Base-by-base conservation (phyloP, 2,329 filamentous ascomycete species). In the Knufia fluminis region DNA sequence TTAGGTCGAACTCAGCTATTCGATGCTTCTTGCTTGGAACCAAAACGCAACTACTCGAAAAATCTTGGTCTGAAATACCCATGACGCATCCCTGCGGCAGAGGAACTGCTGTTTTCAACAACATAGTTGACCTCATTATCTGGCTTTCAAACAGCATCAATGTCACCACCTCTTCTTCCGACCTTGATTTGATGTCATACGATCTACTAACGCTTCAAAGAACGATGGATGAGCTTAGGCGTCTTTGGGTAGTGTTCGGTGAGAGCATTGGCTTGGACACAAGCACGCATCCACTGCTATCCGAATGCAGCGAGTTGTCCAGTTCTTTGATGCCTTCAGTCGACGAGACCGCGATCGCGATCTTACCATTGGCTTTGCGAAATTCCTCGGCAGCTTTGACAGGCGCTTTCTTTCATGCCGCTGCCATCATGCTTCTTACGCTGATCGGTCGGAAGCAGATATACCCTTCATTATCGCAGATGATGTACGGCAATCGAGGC, bases 1-100 rank as follows among this genome's bases (percentile, higher is more conserved):
- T 45, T 7, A n/a, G 24, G 26, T 31, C 42, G 9, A 45, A 33
- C 26, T 45, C 42, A 10, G 42, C 42, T n/a, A 45, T 45, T 45
- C 8, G 24, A 16, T 45, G 24, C 24, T 45, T 45, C 17, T 22
- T 45, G n/a, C 26, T 31, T 33, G 42, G 42, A 12, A 3, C 42
- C 7, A 31, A 19, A 10, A 32, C 42, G 19, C 16, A 14, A 3
- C n/a, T 31, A 26, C 24, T 32, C 17, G 28, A 20, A 31, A 12
- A 45, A 9, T 16, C 24, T 17, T 45, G 23, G 42, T 32, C 23
- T 17, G 42, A 45, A 20, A 24, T 45, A 17, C 42, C 23, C 8
- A 8, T 32, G 24, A 31, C 28, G 8, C 23, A 9, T 9, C 6
- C 23, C 19, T 45, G 42, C 33, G 42, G 42, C 10, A 31, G 28